These are phyloP conservation scores for Stagonosporopsis rhizophila DNA, from an alignment of 2,329 filamentous ascomycete genomes.

Conservation along the genomic window DNA sequence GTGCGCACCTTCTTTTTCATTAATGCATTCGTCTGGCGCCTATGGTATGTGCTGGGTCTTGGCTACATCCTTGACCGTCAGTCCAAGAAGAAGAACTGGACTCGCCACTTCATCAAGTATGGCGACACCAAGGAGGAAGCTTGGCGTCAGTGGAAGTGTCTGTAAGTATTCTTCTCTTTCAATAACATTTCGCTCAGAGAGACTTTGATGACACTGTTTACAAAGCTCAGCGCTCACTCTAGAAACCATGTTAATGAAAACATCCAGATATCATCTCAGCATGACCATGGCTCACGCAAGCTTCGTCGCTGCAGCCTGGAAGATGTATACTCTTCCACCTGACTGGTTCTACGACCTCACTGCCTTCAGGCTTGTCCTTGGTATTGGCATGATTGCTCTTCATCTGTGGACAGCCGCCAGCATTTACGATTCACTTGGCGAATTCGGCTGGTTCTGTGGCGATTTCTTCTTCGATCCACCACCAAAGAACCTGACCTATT, in stretches of 20 bases:
- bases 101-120: constrained; percentile 95
- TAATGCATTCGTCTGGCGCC: constrained; percentile 81
- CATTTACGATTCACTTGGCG: constrained; percentile 93
- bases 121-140: constrained; percentile 90
- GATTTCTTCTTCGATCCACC: constrained; percentile 97
- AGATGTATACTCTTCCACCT: constrained; percentile 87
- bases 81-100: constrained; percentile 92
- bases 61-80: constrained; percentile 85
- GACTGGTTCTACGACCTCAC: constrained; percentile 90
- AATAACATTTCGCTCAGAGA: too few relatives aligned
- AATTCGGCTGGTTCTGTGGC: constrained; percentile 99
- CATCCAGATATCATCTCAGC: constrained; percentile 76
- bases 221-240: not conserved
- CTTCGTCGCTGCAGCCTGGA: constrained; percentile 92
- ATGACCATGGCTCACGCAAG: constrained; percentile 89
- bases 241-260: not conserved
- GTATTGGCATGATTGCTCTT: constrained; percentile 78
- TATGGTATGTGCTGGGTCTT: constrained; percentile 91
- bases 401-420: constrained; percentile 93
- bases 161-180: constrained; percentile 46
- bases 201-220: too few relatives aligned
- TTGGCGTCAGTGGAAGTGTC: constrained; percentile 97
- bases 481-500: constrained; percentile 84
- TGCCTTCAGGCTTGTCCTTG: constrained; percentile 85
- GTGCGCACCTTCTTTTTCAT: constrained; percentile 81